Conservation (phyloP, 148 eudicot genomes). For the Rheum nobile region DNA sequence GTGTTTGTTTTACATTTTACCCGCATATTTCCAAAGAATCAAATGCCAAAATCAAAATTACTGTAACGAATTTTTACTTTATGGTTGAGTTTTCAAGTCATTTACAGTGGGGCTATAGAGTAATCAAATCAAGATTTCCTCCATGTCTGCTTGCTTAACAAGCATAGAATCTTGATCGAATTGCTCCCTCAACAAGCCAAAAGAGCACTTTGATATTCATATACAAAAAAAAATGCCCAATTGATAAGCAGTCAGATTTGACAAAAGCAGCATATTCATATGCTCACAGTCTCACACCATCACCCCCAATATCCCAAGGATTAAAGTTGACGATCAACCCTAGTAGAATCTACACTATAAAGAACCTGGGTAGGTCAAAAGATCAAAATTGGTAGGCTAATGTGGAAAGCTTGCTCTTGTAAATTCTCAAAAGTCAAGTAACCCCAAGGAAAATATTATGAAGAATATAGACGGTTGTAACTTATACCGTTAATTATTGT, state of each 20-base stretch:
- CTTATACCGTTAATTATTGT: too few species aligned
- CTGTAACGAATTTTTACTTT: neutral
- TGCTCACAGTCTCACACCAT: neutral
- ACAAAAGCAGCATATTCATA: neutral
- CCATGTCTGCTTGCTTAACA: neutral
- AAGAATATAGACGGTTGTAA: too few species aligned
- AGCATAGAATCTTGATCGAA: neutral
- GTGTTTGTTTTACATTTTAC: neutral
- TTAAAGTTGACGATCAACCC: neutral
- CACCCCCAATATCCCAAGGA: neutral
- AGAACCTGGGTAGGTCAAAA: neutral
- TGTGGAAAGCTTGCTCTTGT: neutral
- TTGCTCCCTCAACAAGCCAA: neutral
- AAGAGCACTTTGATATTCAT: neutral
- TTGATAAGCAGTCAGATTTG: neutral
- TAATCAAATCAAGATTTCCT: neutral
- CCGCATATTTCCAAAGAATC: neutral
- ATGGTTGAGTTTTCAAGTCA: neutral
- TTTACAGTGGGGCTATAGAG: neutral
- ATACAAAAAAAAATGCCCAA: neutral
- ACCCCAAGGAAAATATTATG: neutral
- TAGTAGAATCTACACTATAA: neutral
- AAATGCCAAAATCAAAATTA: neutral
- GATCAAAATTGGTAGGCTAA: neutral
- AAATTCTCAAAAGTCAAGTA: neutral